phyloP scores from a whole-genome alignment of 176 grass and related monocot species.

The maize (Zea mays) region Zm-B73-REFERENCE-NAM-5.0 NC_050104.1:94060501-94061000 shows the following conservation, averaged over 20 bases:
- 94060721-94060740: background rate
- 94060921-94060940: too few species aligned
- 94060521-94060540: background rate
- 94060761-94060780: background rate
- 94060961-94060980: too few species aligned
- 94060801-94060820: too few species aligned
- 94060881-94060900: too few species aligned
- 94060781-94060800: background rate
- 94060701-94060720: background rate
- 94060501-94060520: background rate
- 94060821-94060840: too few species aligned
- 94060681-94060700: background rate
- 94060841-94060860: too few species aligned
- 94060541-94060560: background rate
- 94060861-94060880: too few species aligned
- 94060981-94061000: too few species aligned
- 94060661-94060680: background rate
- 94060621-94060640: background rate
- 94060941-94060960: too few species aligned
- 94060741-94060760: background rate
- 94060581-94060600: constrained; percentile 1
- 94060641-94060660: background rate
- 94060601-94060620: background rate
- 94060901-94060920: too few species aligned
- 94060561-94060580: background rate